Evolutionary conservation across 371 early-diverging fungal genomes (phyloP).

Genomic region (Apophysomyces trapeziformis): DNA sequence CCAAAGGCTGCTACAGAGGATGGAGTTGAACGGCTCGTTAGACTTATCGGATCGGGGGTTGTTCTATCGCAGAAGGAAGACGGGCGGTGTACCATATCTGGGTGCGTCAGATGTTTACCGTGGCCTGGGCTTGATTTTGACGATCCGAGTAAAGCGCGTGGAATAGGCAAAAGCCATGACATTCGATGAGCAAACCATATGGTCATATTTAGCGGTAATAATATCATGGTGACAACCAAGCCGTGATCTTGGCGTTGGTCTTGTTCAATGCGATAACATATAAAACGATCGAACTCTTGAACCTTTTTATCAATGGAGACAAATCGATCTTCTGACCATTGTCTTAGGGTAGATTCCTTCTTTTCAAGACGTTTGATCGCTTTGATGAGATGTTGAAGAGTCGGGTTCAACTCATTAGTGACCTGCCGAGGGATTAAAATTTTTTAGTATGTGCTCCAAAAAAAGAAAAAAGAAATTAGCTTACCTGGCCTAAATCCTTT

Average conservation of each 20-base stretch:
- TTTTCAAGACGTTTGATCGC: conserved; percentile 64
- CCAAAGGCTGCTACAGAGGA: conserved; percentile 5
- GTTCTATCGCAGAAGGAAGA: not conserved
- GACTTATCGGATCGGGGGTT: not conserved
- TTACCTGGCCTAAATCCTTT: conserved; percentile 62
- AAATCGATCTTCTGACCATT: conserved; percentile 64
- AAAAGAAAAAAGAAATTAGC: conserved; percentile 4
- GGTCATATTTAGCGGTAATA: conserved; percentile 49
- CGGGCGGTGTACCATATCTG: conserved; percentile 5
- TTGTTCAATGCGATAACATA: conserved; percentile 62
- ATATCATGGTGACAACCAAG: conserved; percentile 34
- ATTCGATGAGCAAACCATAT: conserved; percentile 43
- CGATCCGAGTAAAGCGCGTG: conserved; percentile 19
- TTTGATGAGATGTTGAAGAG: conserved; percentile 56
- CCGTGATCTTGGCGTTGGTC: conserved; percentile 40
- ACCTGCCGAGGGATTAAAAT: conserved; percentile 23
- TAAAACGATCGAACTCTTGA: conserved; percentile 59
- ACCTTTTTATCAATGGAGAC: conserved; percentile 58
- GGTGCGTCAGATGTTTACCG: conserved; percentile 15
- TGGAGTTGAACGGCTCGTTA: not conserved
- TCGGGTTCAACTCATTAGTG: conserved; percentile 42
- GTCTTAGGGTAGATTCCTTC: conserved; percentile 54
- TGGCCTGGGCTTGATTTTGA: conserved; percentile 6
- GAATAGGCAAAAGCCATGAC: conserved; percentile 36
- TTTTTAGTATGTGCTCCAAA: not conserved